Evolutionary conservation across 163 green algal species (phyloP), one percentile per base, ranked within the genome.

Genomic region (Volvox carteri): DNA sequence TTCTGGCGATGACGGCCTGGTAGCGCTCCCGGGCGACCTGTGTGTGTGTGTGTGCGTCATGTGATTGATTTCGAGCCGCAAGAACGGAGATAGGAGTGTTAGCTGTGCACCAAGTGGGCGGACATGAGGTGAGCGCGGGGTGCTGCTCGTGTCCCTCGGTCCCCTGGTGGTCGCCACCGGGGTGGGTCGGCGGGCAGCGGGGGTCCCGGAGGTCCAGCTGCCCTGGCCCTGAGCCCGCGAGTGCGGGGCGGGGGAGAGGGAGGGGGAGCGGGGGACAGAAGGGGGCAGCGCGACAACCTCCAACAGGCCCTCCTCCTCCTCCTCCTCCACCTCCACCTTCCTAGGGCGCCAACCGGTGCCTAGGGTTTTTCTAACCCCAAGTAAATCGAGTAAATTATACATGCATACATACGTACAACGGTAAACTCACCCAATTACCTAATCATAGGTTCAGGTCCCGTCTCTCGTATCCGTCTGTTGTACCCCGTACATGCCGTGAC

Each of bases 11-110:
- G 50, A 67, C 25, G 35, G 25, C 30, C 50, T 65, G 73, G 46
- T 80, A 80, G 23, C 73, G 73, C 44, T 80, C 44, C 41, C 73
- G 42, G 4, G 73, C 25, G 39, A 80, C 23, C 73, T 80, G 73
- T 48, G 67, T 28, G 50, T 60, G 12, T 60, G 50, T 12, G 54
- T 65, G 54, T 65, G 54, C 19, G 54, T 19, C 25, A 19, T 23
- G 6, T 65, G 7, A 2, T 8, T 65, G 28, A 4, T 19, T 65
- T 19, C 3, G 54, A 23, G 54, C 25, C 54, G 19, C 6, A 23
- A 19, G 54, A 30, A 65, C 54, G 19, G 25, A 23, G 54, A 23
- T 23, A 30, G 25, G 5, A 65, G 54, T 65, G 54, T 8, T 65
- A 65, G 28, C 54, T 19, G 54, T 30, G n/a, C n/a, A n/a, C n/a